Percentiles rank a stretch among this genome's conserved stretches.
phyloP scores from a whole-genome alignment of 495 filamentous ascomycete genomes.

The Penicillium riverlandense region DNA sequence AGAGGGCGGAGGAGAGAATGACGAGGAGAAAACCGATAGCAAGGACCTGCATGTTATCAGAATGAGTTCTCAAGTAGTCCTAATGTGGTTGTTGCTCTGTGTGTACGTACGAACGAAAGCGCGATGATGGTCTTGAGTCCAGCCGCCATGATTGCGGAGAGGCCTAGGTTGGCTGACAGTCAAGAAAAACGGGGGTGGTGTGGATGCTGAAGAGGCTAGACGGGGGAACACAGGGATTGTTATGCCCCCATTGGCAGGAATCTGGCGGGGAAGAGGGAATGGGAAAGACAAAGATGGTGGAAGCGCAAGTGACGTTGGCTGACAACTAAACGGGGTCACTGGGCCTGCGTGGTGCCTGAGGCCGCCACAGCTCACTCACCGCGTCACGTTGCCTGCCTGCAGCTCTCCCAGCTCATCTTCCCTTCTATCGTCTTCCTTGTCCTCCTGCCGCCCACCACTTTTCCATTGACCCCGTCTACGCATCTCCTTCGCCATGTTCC shows the following conservation, averaged over 20 bases:
- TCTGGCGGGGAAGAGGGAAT: slow-evolving; percentile 4
- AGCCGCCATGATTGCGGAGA: slow-evolving; percentile 64
- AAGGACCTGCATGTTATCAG: slow-evolving; percentile 58
- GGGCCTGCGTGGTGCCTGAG: slow-evolving; percentile 29
- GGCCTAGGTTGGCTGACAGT: slow-evolving; percentile 6
- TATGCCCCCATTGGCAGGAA: slow-evolving; percentile 16
- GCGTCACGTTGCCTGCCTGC: slow-evolving; percentile 25
- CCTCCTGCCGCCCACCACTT: neutral
- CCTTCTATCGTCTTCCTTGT: slow-evolving; percentile 16
- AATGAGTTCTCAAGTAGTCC: neutral
- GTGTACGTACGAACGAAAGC: slow-evolving; percentile 76
- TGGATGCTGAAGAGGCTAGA: neutral
- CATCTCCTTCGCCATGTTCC: slow-evolving; percentile 64
- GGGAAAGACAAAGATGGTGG: neutral
- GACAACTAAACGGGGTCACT: slow-evolving; percentile 13
- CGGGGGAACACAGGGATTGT: slow-evolving; percentile 1
- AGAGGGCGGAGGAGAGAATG: slow-evolving; percentile 94
- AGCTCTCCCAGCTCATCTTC: slow-evolving; percentile 13
- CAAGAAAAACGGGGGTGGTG: neutral
- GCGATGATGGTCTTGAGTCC: slow-evolving; percentile 98
- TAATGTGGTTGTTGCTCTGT: too few species aligned
- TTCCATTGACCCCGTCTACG: slow-evolving; percentile 5
- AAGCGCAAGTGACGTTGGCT: slow-evolving; percentile 26
- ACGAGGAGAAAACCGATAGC: slow-evolving; percentile 99
- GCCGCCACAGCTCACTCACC: slow-evolving; percentile 29